phyloP scores from a whole-genome alignment of 73 alveolate species.

The Breviolum minutum region DNA sequence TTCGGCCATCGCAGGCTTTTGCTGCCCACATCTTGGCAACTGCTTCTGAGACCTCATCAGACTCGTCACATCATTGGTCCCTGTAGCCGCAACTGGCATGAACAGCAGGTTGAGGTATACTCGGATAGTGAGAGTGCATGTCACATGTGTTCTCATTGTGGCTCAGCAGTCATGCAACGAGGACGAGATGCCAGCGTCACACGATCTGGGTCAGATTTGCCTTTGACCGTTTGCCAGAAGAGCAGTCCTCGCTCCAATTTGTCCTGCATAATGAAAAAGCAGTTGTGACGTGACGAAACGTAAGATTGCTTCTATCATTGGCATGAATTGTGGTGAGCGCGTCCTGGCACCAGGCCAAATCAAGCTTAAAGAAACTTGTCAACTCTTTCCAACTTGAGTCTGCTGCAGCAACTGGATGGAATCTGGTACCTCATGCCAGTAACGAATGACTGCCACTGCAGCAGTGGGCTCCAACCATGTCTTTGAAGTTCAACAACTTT shows the following conservation, averaged over 20 bases:
- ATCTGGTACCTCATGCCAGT: background rate
- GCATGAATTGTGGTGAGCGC: too few species aligned
- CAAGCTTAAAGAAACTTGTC: background rate
- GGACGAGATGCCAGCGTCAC: conserved; percentile 39
- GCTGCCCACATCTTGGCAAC: conserved; percentile 67
- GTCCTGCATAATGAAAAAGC: conserved; percentile 20
- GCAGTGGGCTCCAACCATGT: background rate
- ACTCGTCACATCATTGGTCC: background rate
- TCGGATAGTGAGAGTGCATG: too few species aligned
- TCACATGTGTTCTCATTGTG: too few species aligned
- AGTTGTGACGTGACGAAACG: background rate
- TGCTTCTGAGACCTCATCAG: conserved; percentile 13
- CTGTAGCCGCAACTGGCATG: background rate
- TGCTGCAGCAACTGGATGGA: background rate
- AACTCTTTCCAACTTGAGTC: conserved; percentile 43
- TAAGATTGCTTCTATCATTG: too few species aligned
- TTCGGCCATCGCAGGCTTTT: conserved; percentile 48
- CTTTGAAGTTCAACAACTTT: background rate
- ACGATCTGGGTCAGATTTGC: conserved; percentile 67
- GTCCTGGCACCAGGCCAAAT: conserved; percentile 60
- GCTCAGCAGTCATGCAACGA: too few species aligned
- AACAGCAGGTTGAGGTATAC: too few species aligned
- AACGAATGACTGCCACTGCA: background rate
- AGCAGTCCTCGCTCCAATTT: conserved; percentile 70
- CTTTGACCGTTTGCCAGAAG: conserved; percentile 72